Evolutionary conservation across 352 stramenopile species (phyloP), one percentile per base, ranked within the genome.

Genomic region (Aphanomyces euteiches): DNA sequence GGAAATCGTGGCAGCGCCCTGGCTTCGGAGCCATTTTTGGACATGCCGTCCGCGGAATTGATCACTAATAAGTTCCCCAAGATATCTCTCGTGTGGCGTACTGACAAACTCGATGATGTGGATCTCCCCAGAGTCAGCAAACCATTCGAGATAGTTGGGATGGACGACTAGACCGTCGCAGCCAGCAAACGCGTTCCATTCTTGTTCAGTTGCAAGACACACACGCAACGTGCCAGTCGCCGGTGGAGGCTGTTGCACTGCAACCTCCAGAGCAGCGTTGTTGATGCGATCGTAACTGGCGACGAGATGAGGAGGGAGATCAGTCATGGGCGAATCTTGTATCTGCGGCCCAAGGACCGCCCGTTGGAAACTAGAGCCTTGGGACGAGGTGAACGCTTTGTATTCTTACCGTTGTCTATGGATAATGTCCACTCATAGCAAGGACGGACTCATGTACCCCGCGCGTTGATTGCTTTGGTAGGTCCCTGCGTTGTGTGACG

Each of bases 181-280:
- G 72, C 78, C 72, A 72, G 40, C 73, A 70, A 78, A 78, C 54
- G 64, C 69, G 73, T 79, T 79, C 75, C 73, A 79, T 70, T 81
- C 74, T 54, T 78, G 73, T 76, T 76, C 76, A 17, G 72, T 81
- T 74, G 72, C 76, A 10, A 75, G 67, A 48, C 76, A 77, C 41
- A 80, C 28, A 28, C 28, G 28, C 28, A 28, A 28, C 1, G 67
- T 74, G 15, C 73, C 67, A 66, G 54, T 72, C 54, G 50, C 28
- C 47, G 69, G 73, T 76, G 73, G 73, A 76, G 74, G 75, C 63
- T 78, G 73, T 67, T 34, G 54, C 36, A 78, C 48, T 76, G 73
- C 75, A 61, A 64, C 67, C 77, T 80, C 66, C 47, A 80, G 69
- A 75, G 75, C 75, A 78, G 70, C 73, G 64, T 77, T 78, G 64